Conservation (phyloP, 352 stramenopile species). For the Phytopythium chamaehyphon region DNA sequence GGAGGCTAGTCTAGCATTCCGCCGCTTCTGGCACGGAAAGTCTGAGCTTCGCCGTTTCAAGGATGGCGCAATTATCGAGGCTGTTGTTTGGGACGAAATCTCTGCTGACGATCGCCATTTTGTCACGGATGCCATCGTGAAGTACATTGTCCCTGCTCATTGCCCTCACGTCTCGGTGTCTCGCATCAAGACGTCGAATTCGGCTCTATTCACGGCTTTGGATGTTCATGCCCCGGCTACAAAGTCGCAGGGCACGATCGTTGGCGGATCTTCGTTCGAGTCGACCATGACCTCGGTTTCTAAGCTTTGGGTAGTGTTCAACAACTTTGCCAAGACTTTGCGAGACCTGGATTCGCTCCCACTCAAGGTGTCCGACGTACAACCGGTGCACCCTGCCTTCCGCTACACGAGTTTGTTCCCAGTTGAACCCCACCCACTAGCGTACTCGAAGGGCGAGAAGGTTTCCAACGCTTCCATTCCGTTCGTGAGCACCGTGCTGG, state of each 20-base stretch:
- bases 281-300: conserved; percentile 74
- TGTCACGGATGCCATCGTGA: conserved; percentile 72
- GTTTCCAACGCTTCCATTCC: conserved; percentile 43
- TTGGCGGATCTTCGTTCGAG: conserved; percentile 50
- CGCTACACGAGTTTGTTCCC: conserved; percentile 86
- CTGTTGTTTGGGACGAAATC: conserved; percentile 86
- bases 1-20: conserved; percentile 60
- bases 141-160: conserved; percentile 66
- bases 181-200: conserved; percentile 74
- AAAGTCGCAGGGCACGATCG: conserved; percentile 26
- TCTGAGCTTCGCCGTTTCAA: conserved; percentile 89
- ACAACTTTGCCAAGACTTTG: conserved; percentile 72
- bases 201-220: conserved; percentile 61
- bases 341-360: conserved; percentile 77
- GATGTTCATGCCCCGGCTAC: conserved; percentile 46
- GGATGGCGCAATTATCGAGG: conserved; percentile 86
- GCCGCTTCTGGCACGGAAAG: conserved; percentile 86
- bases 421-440: conserved; percentile 79
- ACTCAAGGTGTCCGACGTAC: conserved; percentile 81
- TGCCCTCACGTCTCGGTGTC: conserved; percentile 44
- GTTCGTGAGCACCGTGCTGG: conserved; percentile 71
- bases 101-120: conserved; percentile 60
- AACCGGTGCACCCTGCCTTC: conserved; percentile 75
- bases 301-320: conserved; percentile 78
- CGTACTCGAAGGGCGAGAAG: conserved; percentile 71